Evolutionary conservation across 2,329 filamentous ascomycete species (phyloP).

Genomic region (Bertia moriformis): DNA sequence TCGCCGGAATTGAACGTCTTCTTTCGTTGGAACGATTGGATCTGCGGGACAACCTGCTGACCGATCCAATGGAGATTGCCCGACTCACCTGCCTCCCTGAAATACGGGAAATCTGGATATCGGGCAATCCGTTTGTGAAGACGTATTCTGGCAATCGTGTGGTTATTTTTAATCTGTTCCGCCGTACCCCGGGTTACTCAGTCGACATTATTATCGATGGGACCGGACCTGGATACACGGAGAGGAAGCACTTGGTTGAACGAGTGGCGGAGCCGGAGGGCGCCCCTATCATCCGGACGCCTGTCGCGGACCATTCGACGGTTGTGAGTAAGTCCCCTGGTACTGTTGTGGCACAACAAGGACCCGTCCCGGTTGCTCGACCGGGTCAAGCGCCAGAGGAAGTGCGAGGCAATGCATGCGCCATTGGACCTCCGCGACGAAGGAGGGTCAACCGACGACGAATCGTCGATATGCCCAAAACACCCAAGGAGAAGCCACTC

Average conservation of each 20-base stretch:
- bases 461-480: constrained; percentile 1
- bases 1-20: constrained; percentile 80
- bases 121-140: constrained; percentile 80
- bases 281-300: constrained; percentile 64
- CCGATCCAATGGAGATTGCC: constrained; percentile 82
- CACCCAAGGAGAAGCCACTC: neutral
- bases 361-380: too few species aligned
- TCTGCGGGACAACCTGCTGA: constrained; percentile 75
- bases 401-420: neutral
- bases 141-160: constrained; percentile 75
- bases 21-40: constrained; percentile 81
- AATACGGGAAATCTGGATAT: constrained; percentile 81
- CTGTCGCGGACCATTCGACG: constrained; percentile 40
- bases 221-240: constrained; percentile 66
- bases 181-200: constrained; percentile 73
- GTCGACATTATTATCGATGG: constrained; percentile 86
- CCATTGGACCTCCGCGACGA: neutral
- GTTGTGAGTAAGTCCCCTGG: constrained; percentile 49
- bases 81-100: constrained; percentile 81
- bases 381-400: too few species aligned
- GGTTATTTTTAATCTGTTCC: constrained; percentile 91
- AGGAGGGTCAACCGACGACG: neutral
- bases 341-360: neutral
- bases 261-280: constrained; percentile 62
- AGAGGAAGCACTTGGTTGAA: constrained; percentile 73